phyloP scores from a whole-genome alignment of 495 filamentous ascomycete species.

The Neurospora sp. region DNA sequence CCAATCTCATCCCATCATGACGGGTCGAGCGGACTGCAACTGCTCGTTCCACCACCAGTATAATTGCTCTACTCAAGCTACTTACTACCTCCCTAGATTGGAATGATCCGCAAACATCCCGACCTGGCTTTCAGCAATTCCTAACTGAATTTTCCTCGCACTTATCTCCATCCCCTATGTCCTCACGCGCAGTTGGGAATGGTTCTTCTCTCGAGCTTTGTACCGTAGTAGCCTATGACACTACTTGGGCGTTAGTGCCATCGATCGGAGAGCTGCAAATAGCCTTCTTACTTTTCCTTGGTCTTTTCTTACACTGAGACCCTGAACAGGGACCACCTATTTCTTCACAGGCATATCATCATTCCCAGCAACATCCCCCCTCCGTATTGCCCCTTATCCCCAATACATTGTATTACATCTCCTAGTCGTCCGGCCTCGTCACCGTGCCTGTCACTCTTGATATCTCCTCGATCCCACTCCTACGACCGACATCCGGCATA shows the following conservation, averaged over 20 bases:
- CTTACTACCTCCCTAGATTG: not conserved
- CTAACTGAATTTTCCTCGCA: not conserved
- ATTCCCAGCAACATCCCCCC: not conserved
- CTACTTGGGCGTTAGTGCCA: not conserved
- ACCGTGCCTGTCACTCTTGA: not conserved
- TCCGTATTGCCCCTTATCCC: not conserved
- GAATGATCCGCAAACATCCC: not conserved
- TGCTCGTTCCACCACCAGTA: not conserved
- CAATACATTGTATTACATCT: not conserved
- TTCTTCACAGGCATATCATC: not conserved
- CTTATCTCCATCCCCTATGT: not conserved
- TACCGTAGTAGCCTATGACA: not conserved
- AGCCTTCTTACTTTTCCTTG: not conserved
- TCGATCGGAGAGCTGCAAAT: not conserved
- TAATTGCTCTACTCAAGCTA: not conserved
- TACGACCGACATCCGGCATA: not conserved
- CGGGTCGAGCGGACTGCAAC: not conserved
- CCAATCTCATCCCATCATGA: not conserved
- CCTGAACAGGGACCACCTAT: not conserved
- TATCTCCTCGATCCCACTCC: not conserved
- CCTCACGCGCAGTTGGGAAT: not conserved
- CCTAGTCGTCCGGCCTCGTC: not conserved
- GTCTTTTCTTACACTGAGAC: not conserved
- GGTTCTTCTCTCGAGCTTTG: not conserved
- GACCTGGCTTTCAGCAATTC: not conserved